A percentile compares a stretch with the other conserved stretches of the same genome.
phyloP scores from a whole-genome alignment of 2,329 filamentous ascomycete species.

The Cyphellophora europaea region DNA sequence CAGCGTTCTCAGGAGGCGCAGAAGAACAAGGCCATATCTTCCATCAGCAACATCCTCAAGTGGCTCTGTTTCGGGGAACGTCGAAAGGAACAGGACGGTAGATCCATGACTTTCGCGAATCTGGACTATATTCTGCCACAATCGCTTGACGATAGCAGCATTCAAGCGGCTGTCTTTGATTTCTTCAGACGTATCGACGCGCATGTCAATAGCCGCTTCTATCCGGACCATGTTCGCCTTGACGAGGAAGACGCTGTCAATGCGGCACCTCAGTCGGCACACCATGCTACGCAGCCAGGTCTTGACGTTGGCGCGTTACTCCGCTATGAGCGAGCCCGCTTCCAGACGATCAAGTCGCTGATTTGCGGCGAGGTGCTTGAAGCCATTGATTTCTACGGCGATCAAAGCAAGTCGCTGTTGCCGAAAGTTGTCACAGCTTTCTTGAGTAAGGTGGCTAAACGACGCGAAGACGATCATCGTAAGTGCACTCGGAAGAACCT shows the following conservation, averaged over 20 bases:
- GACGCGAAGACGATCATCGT: not conserved
- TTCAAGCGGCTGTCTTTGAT: too few species aligned
- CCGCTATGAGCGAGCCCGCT: not conserved
- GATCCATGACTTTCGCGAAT: too few species aligned
- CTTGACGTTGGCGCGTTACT: conserved; percentile 2
- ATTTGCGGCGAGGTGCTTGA: conserved; percentile 2
- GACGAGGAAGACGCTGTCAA: conserved; percentile 1
- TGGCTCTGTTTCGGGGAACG: too few species aligned
- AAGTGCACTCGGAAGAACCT: conserved; percentile 1
- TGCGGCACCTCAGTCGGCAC: conserved; percentile 1
- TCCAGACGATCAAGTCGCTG: conserved; percentile 3
- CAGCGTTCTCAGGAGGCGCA: too few species aligned
- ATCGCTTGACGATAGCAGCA: too few species aligned
- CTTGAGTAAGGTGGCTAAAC: not conserved
- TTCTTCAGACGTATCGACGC: too few species aligned
- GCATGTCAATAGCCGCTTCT: too few species aligned
- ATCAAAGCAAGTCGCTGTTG: conserved; percentile 1
- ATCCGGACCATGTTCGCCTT: too few species aligned
- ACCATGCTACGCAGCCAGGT: conserved; percentile 2
- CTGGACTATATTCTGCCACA: too few species aligned
- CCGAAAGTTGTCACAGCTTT: conserved; percentile 1
- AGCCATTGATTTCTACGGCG: conserved; percentile 4
- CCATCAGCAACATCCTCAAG: too few species aligned
- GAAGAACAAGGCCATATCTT: too few species aligned
- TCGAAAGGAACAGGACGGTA: too few species aligned